phyloP scores from a whole-genome alignment of 164 flowering plant genomes.

The Kalanchoe fedtschenkoi region DNA sequence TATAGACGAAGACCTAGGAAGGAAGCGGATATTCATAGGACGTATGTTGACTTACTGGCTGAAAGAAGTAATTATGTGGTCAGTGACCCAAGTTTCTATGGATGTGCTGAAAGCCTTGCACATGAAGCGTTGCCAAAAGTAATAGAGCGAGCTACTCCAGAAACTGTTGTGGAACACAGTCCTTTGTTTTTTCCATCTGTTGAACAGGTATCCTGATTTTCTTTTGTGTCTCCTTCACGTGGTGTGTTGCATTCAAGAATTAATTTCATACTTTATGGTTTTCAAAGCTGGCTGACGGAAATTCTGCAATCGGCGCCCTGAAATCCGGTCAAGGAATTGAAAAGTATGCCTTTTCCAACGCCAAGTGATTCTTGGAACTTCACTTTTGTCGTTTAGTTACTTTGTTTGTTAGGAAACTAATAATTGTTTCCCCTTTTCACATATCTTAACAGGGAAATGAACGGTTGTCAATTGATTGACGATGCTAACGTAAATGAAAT shows the following conservation, averaged over 20 bases:
- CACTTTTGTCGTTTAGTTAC: not conserved
- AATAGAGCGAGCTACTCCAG: not conserved
- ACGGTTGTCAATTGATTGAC: not conserved
- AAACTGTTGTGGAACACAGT: not conserved
- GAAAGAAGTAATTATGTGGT: not conserved
- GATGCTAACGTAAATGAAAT: not conserved
- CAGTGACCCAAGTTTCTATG: not conserved
- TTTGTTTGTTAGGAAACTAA: not conserved
- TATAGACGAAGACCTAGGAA: not conserved
- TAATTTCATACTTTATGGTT: not conserved
- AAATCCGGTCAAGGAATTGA: not conserved
- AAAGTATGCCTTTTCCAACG: constrained; percentile 4
- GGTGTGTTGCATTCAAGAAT: not conserved
- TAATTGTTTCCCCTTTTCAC: not conserved
- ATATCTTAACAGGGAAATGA: not conserved
- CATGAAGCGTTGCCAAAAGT: not conserved
- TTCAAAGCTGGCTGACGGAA: not conserved
- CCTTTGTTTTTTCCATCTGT: not conserved
- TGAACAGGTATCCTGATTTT: not conserved
- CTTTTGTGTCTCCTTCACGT: not conserved
- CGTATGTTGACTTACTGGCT: not conserved
- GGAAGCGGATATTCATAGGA: not conserved
- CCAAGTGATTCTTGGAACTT: not conserved
- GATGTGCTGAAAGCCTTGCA: not conserved
- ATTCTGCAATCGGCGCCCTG: not conserved